phyloP scores from a whole-genome alignment of 768 basidiomycete species.

The Lentinus brumalis region DNA sequence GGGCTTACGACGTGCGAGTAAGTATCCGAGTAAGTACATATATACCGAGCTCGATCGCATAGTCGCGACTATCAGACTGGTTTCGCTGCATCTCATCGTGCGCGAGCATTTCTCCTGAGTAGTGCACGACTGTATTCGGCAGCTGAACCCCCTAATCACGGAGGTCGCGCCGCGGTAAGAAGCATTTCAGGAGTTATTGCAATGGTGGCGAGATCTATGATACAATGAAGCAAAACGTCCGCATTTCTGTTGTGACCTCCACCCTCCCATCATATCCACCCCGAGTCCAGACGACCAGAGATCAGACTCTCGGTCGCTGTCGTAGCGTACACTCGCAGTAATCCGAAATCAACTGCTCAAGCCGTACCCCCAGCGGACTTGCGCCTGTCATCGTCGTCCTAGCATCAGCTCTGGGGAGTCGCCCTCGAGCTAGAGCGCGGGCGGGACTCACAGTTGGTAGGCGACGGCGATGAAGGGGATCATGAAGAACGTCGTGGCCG shows the following conservation, averaged over 20 bases:
- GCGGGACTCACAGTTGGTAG: constrained; percentile 60
- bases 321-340: constrained; percentile 22
- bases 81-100: no score
- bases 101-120: no score
- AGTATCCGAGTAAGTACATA: no score
- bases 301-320: constrained; percentile 19
- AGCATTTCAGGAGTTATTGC: no score
- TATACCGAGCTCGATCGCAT: no score
- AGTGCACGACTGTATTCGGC: no score
- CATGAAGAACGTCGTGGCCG: constrained; percentile 55
- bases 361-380: constrained; percentile 22
- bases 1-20: no score
- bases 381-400: constrained; percentile 14
- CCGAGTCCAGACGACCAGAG: background rate
- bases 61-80: no score
- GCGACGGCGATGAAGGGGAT: constrained; percentile 64
- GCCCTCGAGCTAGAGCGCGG: background rate
- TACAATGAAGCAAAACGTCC: background rate
- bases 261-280: background rate
- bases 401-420: constrained; percentile 16
- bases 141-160: no score
- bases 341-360: constrained; percentile 13
- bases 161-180: no score
- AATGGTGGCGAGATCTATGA: no score
- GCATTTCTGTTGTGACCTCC: background rate